phyloP scores from a whole-genome alignment of 768 basidiomycete genomes.

The Boletus huronensis region DNA sequence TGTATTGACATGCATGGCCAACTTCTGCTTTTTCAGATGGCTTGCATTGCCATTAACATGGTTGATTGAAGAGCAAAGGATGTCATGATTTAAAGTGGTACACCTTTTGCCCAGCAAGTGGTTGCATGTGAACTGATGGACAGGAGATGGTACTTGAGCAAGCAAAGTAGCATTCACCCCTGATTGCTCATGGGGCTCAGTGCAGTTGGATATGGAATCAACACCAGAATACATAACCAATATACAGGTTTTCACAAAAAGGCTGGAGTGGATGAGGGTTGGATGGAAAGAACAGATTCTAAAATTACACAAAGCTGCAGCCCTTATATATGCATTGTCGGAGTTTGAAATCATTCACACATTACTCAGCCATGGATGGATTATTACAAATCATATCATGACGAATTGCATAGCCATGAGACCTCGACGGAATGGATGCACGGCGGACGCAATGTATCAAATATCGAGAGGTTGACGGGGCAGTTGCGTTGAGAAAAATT shows the following conservation, averaged over 20 bases:
- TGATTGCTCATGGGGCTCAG: not conserved
- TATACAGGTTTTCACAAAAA: too few relatives aligned
- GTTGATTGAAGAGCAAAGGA: not conserved
- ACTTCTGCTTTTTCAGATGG: slow-evolving; percentile 1
- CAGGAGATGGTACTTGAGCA: too few relatives aligned
- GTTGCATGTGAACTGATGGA: too few relatives aligned
- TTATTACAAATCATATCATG: not conserved
- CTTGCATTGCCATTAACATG: not conserved
- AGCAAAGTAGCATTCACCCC: not conserved
- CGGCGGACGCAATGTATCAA: too few relatives aligned
- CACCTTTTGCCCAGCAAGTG: slow-evolving; percentile 4
- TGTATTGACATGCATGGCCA: slow-evolving; percentile 18
- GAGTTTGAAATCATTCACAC: slow-evolving; percentile 12
- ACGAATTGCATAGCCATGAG: not conserved
- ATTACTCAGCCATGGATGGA: slow-evolving; percentile 2
- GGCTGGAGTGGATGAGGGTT: not conserved
- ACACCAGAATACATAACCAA: slow-evolving; percentile 3
- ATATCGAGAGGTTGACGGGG: too few relatives aligned
- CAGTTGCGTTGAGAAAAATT: not conserved
- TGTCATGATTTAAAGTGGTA: not conserved
- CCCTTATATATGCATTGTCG: slow-evolving; percentile 12
- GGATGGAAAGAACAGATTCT: not conserved
- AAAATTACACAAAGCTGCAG: not conserved
- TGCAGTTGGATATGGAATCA: not conserved
- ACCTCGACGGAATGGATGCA: not conserved